phyloP scores from a whole-genome alignment of 2,329 filamentous ascomycete species.

The Aureobasidium sp. region DNA sequence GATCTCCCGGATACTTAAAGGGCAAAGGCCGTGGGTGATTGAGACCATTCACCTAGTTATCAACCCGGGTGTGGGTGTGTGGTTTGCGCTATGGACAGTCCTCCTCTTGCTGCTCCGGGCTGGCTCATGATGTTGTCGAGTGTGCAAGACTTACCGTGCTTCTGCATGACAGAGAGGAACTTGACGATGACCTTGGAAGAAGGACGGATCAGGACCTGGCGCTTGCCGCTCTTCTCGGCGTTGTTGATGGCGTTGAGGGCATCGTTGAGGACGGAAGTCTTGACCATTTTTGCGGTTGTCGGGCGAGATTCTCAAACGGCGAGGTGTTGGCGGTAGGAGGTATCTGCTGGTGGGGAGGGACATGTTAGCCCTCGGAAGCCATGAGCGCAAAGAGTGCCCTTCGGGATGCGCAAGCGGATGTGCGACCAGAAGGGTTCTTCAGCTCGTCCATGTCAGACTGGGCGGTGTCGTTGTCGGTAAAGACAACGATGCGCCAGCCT shows the following conservation, averaged over 20 bases:
- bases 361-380: conserved; percentile 58
- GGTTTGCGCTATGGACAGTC: conserved; percentile 30
- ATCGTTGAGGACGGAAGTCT: conserved; percentile 99
- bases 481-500: conserved; percentile 37
- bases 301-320: conserved; percentile 74
- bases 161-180: conserved; percentile 99
- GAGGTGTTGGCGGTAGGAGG: conserved; percentile 46
- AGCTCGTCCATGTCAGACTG: conserved; percentile 49
- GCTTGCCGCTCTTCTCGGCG: conserved; percentile 99
- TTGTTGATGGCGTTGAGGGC: conserved; percentile 87
- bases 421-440: conserved; percentile 53
- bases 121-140: conserved; percentile 26
- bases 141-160: conserved; percentile 69
- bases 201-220: conserved; percentile 96
- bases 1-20: conserved; percentile 99
- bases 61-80: conserved; percentile 67
- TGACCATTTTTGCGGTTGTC: conserved; percentile 82
- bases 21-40: conserved; percentile 79
- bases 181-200: conserved; percentile 99
- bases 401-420: conserved; percentile 28
- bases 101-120: conserved; percentile 12
- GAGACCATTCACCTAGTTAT: conserved; percentile 99
- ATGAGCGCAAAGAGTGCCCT: conserved; percentile 63
- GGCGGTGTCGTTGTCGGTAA: conserved; percentile 36
- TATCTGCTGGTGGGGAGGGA: conserved; percentile 42